Percentiles rank a stretch among this genome's conserved stretches.
These are phyloP conservation scores for Microcyclospora pomicola DNA, from an alignment of 2,329 filamentous ascomycete genomes.

Conservation along the genomic window DNA sequence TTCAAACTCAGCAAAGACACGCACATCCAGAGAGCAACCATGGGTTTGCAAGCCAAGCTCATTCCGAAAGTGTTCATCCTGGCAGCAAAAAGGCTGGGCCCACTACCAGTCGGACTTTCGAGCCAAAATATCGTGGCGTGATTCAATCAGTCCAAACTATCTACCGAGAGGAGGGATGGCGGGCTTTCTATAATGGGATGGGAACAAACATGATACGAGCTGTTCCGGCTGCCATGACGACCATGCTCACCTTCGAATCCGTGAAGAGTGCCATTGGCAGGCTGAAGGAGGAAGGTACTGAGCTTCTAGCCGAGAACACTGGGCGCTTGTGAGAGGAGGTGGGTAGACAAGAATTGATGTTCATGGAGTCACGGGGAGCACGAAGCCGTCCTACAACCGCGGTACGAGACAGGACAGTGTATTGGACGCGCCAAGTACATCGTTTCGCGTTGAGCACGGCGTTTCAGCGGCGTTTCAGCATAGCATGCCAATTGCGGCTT, in stretches of 20 bases:
- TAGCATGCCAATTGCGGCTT: no score
- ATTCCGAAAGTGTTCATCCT: constrained; percentile 19
- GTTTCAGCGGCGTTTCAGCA: no score
- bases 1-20: constrained; percentile 83
- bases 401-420: no score
- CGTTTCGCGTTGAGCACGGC: no score
- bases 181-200: constrained; percentile 92
- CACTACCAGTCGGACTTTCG: constrained; percentile 41
- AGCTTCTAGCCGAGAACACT: constrained; percentile 8
- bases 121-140: constrained; percentile 59
- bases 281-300: constrained; percentile 39
- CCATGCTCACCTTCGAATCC: constrained; percentile 93
- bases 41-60: constrained; percentile 34
- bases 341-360: no score
- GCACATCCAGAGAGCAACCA: constrained; percentile 29
- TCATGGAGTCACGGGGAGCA: no score
- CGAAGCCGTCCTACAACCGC: no score
- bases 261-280: constrained; percentile 41
- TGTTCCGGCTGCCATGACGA: constrained; percentile 88
- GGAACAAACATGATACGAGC: constrained; percentile 96
- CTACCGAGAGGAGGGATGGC: constrained; percentile 81
- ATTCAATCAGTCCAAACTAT: constrained; percentile 74
- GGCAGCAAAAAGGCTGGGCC: constrained; percentile 23
- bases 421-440: no score
- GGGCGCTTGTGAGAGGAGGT: no score